Conservation (phyloP, 768 basidiomycete genomes). For the Fibroporia radiculosa region DNA sequence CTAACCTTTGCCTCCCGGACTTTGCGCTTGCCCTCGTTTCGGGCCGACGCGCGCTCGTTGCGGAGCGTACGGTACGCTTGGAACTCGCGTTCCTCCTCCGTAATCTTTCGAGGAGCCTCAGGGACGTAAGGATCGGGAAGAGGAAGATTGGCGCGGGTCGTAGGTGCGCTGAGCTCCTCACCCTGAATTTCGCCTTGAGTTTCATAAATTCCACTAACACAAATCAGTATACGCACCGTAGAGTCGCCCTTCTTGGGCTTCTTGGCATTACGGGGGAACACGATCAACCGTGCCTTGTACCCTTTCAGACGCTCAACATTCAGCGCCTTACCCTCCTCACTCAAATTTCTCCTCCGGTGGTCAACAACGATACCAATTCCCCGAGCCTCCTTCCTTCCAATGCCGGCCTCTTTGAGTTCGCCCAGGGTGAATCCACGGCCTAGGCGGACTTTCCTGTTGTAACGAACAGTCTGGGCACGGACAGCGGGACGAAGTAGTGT, state of each 20-base stretch:
- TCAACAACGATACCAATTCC: constrained; percentile 94
- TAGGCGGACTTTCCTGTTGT: constrained; percentile 96
- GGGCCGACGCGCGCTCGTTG: constrained; percentile 67
- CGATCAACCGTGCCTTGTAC: constrained; percentile 87
- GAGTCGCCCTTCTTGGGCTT: constrained; percentile 97
- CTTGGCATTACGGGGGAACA: constrained; percentile 93
- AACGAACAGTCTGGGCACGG: constrained; percentile 91
- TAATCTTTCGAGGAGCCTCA: constrained; percentile 91
- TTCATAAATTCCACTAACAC: not conserved
- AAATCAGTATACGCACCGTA: constrained; percentile 45
- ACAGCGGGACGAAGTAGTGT: constrained; percentile 93
- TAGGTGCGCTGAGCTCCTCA: constrained; percentile 73
- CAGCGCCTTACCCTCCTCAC: constrained; percentile 92
- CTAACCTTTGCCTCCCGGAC: constrained; percentile 77
- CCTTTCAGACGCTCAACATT: constrained; percentile 92
- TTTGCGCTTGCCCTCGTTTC: constrained; percentile 86
- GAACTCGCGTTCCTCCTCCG: constrained; percentile 82
- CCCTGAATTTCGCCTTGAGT: constrained; percentile 44
- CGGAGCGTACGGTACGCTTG: constrained; percentile 88
- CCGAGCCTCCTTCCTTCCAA: constrained; percentile 88
- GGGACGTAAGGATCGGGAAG: constrained; percentile 60
- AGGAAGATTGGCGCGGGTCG: constrained; percentile 58
- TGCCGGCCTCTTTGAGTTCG: constrained; percentile 94
- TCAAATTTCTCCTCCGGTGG: constrained; percentile 92
- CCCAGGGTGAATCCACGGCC: constrained; percentile 93